phyloP scores from a whole-genome alignment of 768 basidiomycete species.

The Leccinum barrowsii region DNA sequence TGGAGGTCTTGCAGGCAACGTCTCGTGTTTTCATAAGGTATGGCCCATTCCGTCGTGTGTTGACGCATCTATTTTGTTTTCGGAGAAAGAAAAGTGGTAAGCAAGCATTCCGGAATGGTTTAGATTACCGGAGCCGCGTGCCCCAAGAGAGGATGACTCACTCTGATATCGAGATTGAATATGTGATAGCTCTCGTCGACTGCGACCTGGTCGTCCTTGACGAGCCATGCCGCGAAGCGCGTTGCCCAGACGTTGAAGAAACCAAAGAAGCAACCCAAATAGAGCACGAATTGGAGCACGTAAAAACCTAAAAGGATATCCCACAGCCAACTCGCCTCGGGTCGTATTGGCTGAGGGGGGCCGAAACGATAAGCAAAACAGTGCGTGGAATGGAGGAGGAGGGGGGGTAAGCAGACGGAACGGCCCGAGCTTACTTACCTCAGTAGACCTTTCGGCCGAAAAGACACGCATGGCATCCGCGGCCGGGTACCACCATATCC shows the following conservation, averaged over 20 bases:
- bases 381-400: conserved; percentile 3
- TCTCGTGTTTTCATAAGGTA: conserved; percentile 67
- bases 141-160: conserved; percentile 39
- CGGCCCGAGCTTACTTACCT: conserved; percentile 49
- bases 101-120: conserved; percentile 2
- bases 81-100: neutral
- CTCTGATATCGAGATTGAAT: conserved; percentile 92
- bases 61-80: conserved; percentile 58
- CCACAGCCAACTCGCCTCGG: conserved; percentile 63
- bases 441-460: conserved; percentile 67
- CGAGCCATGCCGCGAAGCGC: conserved; percentile 66
- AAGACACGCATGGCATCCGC: conserved; percentile 68
- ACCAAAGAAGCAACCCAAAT: conserved; percentile 65
- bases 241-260: conserved; percentile 62
- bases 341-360: conserved; percentile 43
- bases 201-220: conserved; percentile 48
- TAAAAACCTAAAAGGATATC: conserved; percentile 74
- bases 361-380: conserved; percentile 4
- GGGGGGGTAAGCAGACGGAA: conserved; percentile 10
- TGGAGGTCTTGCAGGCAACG: conserved; percentile 70
- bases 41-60: conserved; percentile 93
- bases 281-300: conserved; percentile 78
- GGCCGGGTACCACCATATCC: conserved; percentile 94
- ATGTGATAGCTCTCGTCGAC: conserved; percentile 79
- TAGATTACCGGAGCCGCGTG: neutral